Percentiles rank a stretch among this genome's conserved stretches.
Evolutionary conservation across 305 asterid species (phyloP).

Genomic region (Fraxinus velutina): DNA sequence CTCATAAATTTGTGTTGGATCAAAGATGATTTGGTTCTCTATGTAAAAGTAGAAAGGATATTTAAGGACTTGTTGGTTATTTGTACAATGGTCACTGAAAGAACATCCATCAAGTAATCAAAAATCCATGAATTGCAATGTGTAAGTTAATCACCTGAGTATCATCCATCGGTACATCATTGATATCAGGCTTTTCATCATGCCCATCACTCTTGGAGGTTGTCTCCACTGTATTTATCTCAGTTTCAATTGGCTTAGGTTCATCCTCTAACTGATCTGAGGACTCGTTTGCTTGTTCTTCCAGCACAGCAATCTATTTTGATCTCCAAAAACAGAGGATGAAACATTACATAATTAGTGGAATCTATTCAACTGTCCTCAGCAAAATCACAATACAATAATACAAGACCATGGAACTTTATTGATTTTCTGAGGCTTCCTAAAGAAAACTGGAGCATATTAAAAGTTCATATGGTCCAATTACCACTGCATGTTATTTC

Average conservation of each 20-base stretch:
- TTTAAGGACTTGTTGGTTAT: neutral
- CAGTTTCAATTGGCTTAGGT: slow-evolving; percentile 48
- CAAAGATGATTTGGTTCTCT: neutral
- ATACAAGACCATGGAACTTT: neutral
- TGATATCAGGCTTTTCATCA: slow-evolving; percentile 84
- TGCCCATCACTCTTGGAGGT: slow-evolving; percentile 48
- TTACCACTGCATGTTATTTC: neutral
- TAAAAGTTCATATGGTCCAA: neutral
- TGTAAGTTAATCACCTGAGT: slow-evolving; percentile 42
- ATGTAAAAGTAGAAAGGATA: neutral
- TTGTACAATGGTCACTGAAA: neutral
- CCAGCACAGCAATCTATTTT: slow-evolving; percentile 60
- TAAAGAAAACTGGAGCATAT: neutral
- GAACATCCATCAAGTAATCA: neutral
- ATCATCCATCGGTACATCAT: slow-evolving; percentile 71
- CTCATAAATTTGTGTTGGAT: neutral
- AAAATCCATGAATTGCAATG: neutral
- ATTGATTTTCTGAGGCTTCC: neutral
- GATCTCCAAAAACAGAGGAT: slow-evolving; percentile 19
- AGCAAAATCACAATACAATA: neutral
- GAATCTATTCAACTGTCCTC: neutral
- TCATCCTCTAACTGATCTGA: slow-evolving; percentile 73
- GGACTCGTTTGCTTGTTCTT: slow-evolving; percentile 68
- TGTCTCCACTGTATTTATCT: slow-evolving; percentile 35
- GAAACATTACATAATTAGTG: neutral